Conservation (phyloP, 345 rosid species). For the Ceriops zippeliana region DNA sequence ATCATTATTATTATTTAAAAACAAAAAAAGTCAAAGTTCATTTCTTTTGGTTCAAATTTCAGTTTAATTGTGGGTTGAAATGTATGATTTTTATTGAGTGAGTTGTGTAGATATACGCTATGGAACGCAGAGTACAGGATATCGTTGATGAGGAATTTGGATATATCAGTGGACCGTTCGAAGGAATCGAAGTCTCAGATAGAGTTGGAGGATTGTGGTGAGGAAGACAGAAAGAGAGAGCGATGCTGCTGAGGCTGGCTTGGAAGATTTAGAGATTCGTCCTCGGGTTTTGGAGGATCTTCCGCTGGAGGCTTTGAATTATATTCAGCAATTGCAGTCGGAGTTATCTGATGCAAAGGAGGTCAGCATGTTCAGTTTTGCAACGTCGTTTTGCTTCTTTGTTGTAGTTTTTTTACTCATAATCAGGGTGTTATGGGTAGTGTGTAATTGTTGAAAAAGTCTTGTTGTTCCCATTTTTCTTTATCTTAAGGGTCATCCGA, state of each 20-base stretch:
- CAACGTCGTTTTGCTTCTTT: neutral
- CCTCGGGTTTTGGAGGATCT: constrained; percentile 61
- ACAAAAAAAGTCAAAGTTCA: neutral
- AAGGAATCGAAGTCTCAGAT: constrained; percentile 20
- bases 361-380: constrained; percentile 32
- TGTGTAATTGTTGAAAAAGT: no score
- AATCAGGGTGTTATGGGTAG: no score
- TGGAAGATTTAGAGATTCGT: constrained; percentile 46
- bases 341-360: constrained; percentile 53
- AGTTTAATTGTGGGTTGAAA: neutral
- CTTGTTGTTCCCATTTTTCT: no score
- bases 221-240: constrained; percentile 28
- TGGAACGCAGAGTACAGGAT: constrained; percentile 95
- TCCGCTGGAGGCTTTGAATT: constrained; percentile 63
- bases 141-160: constrained; percentile 65
- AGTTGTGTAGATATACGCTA: constrained; percentile 62
- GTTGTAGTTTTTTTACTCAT: no score
- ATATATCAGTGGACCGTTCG: constrained; percentile 35
- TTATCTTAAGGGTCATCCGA: no score
- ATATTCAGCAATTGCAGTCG: constrained; percentile 55
- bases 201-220: constrained; percentile 28
- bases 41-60: neutral
- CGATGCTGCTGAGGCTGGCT: constrained; percentile 18
- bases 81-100: neutral
- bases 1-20: neutral